Evolutionary conservation across 2,329 filamentous ascomycete species (phyloP), one percentile per base, ranked within the genome.

Genomic region (Cladosporium sp.): DNA sequence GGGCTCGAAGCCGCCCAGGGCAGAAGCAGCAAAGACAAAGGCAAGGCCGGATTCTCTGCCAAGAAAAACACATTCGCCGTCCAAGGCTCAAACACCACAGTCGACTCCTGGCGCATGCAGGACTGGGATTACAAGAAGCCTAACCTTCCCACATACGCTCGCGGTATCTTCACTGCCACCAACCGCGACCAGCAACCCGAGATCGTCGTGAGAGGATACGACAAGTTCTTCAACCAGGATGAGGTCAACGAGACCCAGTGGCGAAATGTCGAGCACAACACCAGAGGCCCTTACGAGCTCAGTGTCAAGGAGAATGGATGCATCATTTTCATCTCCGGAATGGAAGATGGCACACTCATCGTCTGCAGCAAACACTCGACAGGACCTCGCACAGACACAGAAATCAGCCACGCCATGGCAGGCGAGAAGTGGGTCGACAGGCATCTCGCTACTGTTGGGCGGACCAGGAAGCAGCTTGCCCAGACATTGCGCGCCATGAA

Each of bases 351-450:
- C 41, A 92, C 92, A 1, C 83, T 99, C 11, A 83, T 99, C 8
- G 93, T 99, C n/a, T 98, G 94, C 86, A 98, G 94, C 84, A 99
- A 99, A 77, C 95, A 99, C 78, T 98, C 95, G 0, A 98, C 93
- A 0, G 95, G 95, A 7, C 83, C 87, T 28, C 87, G 94, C n/a
- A 80, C 79, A 26, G 92, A 96, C 75, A 80, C 83, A 5, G 85
- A 88, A 34, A 71, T 91, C 66, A 97, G 92, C 79, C 95, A 99
- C 81, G 92, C 95, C 3, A 84, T 86, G 66, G 92, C 88, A 3
- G 95, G 94, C 55, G 93, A 97, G 82, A 80, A 80, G 66, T 94
- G 92, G 85, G 84, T 97, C 0, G 90, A 95, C 76, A 85, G 83
- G 70, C 95, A 99, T 79, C 85, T 99, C 47, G 84, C 85, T 44